Evolutionary conservation across 495 filamentous ascomycete species (phyloP).

Genomic region (Tricharina praecox): DNA sequence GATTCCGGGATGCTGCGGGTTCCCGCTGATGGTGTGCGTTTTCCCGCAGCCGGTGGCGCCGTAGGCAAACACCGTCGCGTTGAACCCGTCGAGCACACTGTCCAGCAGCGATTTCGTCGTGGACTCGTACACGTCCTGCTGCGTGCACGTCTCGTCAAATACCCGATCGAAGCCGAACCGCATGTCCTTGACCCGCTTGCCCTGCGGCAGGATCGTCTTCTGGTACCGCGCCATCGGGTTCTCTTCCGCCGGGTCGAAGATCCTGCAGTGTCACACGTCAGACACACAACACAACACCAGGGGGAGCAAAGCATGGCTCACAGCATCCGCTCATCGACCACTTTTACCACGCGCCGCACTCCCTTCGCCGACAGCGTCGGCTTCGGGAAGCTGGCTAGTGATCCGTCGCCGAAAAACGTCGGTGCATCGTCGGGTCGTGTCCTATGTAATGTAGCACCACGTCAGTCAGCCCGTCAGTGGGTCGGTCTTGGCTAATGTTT

Average conservation of each 20-base stretch:
- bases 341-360: conserved; percentile 80
- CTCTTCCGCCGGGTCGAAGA: conserved; percentile 96
- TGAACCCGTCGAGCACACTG: conserved; percentile 92
- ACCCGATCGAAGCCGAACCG: conserved; percentile 93
- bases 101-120: conserved; percentile 81
- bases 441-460: conserved; percentile 30
- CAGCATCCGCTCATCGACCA: conserved; percentile 91
- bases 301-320: conserved; percentile 34
- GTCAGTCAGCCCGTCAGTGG: too few species aligned
- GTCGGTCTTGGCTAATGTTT: not conserved
- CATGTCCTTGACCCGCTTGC: conserved; percentile 93
- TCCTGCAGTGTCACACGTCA: conserved; percentile 40
- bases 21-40: conserved; percentile 93
- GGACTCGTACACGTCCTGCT: conserved; percentile 88
- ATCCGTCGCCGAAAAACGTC: conserved; percentile 87
- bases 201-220: conserved; percentile 60
- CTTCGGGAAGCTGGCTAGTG: conserved; percentile 62
- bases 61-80: conserved; percentile 97
- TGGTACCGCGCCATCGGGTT: conserved; percentile 86
- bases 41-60: conserved; percentile 96
- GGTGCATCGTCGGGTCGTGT: conserved; percentile 70
- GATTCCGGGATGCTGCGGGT: conserved; percentile 81
- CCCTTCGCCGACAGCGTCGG: conserved; percentile 78
- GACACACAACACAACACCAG: not conserved
- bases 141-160: conserved; percentile 88